phyloP scores from a whole-genome alignment of 1,284 basidiomycete species.

The Apiotrichum laibachii region DNA sequence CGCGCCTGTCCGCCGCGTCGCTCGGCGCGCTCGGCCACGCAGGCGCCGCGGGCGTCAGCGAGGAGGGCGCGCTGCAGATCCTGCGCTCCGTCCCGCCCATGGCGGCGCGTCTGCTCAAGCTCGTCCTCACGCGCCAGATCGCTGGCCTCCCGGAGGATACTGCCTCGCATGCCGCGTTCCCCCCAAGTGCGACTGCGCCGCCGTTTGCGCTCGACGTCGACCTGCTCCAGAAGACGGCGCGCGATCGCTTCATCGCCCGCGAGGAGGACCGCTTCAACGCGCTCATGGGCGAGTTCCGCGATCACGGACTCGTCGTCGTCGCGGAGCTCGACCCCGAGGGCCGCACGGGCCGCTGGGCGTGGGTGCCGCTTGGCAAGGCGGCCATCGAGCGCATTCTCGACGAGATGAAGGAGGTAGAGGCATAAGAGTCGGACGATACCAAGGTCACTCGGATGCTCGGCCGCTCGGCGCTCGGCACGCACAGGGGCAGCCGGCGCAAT shows the following conservation, averaged over 20 bases:
- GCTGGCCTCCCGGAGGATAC: constrained; percentile 56
- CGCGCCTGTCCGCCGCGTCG: constrained; percentile 33
- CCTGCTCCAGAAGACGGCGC: constrained; percentile 42
- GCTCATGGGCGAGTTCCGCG: constrained; percentile 79
- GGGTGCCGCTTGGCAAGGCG: constrained; percentile 78
- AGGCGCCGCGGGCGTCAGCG: constrained; percentile 60
- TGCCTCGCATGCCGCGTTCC: constrained; percentile 23
- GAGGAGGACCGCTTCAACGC: constrained; percentile 78
- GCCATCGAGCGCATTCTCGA: constrained; percentile 49
- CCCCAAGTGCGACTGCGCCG: constrained; percentile 31
- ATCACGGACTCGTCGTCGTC: constrained; percentile 74
- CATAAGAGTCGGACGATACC: background rate
- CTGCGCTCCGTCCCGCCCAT: constrained; percentile 80
- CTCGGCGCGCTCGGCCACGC: constrained; percentile 19
- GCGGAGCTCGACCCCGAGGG: constrained; percentile 49
- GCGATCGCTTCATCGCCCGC: constrained; percentile 76
- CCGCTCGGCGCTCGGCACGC: too few relatives aligned
- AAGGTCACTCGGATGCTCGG: too few relatives aligned
- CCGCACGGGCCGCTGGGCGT: constrained; percentile 57
- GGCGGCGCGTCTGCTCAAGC: constrained; percentile 71
- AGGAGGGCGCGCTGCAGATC: constrained; percentile 77
- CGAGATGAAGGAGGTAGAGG: constrained; percentile 35
- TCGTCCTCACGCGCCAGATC: constrained; percentile 66
- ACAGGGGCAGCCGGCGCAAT: too few relatives aligned
- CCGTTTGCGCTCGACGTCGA: constrained; percentile 47